Evolutionary conservation across 495 filamentous ascomycete species (phyloP).

Genomic region (Tetracladium setigerum): DNA sequence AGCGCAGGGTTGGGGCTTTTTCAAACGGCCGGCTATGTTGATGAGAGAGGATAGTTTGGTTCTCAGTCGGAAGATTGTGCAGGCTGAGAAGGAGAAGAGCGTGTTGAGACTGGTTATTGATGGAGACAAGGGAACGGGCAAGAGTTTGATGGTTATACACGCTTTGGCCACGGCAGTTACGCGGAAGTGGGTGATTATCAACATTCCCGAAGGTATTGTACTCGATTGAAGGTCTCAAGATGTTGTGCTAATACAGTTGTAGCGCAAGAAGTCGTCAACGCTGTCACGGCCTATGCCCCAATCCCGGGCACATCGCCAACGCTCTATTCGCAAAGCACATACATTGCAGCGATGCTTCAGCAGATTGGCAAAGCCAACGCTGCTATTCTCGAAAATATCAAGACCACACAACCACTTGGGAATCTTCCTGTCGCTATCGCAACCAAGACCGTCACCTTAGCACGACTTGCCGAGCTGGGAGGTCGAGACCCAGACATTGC

Average conservation of each 20-base stretch:
- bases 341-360: slow-evolving; percentile 62
- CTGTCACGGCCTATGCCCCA: slow-evolving; percentile 68
- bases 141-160: slow-evolving; percentile 80
- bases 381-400: slow-evolving; percentile 49
- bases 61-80: slow-evolving; percentile 52
- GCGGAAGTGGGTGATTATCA: slow-evolving; percentile 82
- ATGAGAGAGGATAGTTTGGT: slow-evolving; percentile 68
- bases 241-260: slow-evolving; percentile 3
- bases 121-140: slow-evolving; percentile 69
- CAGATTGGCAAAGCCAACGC: slow-evolving; percentile 67
- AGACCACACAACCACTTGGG: slow-evolving; percentile 53
- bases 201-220: slow-evolving; percentile 77
- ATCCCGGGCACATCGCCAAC: slow-evolving; percentile 45
- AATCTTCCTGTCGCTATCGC: slow-evolving; percentile 47
- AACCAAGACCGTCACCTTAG: slow-evolving; percentile 55
- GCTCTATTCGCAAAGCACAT: slow-evolving; percentile 70
- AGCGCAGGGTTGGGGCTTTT: slow-evolving; percentile 83
- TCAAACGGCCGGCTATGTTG: slow-evolving; percentile 69
- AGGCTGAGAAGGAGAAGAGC: slow-evolving; percentile 44
- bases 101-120: slow-evolving; percentile 60
- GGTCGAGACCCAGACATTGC: slow-evolving; percentile 65
- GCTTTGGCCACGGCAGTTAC: slow-evolving; percentile 74
- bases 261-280: slow-evolving; percentile 79
- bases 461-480: slow-evolving; percentile 60
- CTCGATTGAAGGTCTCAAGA: neutral